Evolutionary conservation across 2,329 filamentous ascomycete species (phyloP), one percentile per base, ranked within the genome.

Genomic region (Talaromyces pinophilus): DNA sequence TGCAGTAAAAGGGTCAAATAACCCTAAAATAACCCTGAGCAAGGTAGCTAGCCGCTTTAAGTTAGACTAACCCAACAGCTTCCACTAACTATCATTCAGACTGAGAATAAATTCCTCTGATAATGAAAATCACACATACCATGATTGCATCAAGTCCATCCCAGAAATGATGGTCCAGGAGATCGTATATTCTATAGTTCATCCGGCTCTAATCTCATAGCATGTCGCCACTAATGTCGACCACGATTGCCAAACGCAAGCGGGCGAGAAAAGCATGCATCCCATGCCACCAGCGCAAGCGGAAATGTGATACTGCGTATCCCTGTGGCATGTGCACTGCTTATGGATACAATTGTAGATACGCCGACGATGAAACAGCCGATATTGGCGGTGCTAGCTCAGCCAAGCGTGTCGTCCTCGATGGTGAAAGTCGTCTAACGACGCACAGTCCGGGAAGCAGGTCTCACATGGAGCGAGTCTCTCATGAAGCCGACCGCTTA

Each of bases 251-350:
- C 67, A 74, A 74, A 65, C 73, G 74, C 57, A 75, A 74, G 69
- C 74, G 74, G 30, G 72, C 69, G 1, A 70, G 65, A 48, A 76
- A 75, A 46, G 73, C 74, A 67, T 76, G 74, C 60, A 72, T 72
- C 17, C 73, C 74, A 2, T 76, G 74, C 62, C 74, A 76, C 33
- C 70, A 75, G 71, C 74, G 74, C 59, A 76, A 76, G 68, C 73
- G 74, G n/a, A 76, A 75, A 73, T 76, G 74, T 62, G 72, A 76
- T 60, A 63, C 25, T 3, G 55, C n/a, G 40, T 72, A 74, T 69
- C 74, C 74, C n/a, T 76, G 74, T 65, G 65, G 67, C 59, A 74
- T 67, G 70, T 76, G 74, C 67, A 69, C 70, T 60, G 74, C 69
- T 7, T 76, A 75, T 55, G 68, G 35, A 59, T 76, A 76, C 35